These are phyloP conservation scores for Pseudonitzschia multiseries DNA, from an alignment of 108 stramenopile genomes.

Conservation along the genomic window DNA sequence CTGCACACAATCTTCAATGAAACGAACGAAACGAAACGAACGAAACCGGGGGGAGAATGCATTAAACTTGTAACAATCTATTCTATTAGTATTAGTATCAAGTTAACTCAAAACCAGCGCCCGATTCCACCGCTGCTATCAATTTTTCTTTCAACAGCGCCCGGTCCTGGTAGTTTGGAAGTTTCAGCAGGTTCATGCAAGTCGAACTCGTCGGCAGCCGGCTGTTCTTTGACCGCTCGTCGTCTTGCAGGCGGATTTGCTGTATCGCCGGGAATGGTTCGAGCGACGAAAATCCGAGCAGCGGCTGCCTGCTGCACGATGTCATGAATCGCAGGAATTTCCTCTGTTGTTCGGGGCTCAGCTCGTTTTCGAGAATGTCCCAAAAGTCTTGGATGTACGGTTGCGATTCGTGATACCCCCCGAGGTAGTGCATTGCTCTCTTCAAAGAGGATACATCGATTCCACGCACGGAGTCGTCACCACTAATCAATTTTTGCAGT, in stretches of 20 bases:
- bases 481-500: slow-evolving; percentile 95
- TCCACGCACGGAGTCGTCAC: slow-evolving; percentile 87
- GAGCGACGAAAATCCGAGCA: slow-evolving; percentile 91
- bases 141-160: slow-evolving; percentile 88
- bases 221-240: slow-evolving; percentile 58
- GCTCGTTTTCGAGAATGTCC: slow-evolving; percentile 78
- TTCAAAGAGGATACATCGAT: slow-evolving; percentile 89
- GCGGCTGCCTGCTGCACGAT: slow-evolving; percentile 91
- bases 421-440: slow-evolving; percentile 77
- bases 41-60: too few relatives aligned
- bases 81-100: slow-evolving; percentile 33
- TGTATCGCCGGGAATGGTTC: slow-evolving; percentile 91
- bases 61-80: background rate
- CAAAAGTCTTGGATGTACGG: slow-evolving; percentile 85
- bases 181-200: slow-evolving; percentile 97
- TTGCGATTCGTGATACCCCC: slow-evolving; percentile 95
- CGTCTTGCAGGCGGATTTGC: slow-evolving; percentile 74
- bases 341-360: slow-evolving; percentile 86
- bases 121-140: slow-evolving; percentile 91
- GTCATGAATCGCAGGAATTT: slow-evolving; percentile 95
- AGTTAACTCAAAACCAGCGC: slow-evolving; percentile 96
- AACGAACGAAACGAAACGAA: too few relatives aligned
- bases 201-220: slow-evolving; percentile 91
- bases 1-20: too few relatives aligned
- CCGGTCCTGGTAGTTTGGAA: slow-evolving; percentile 90